Conservation (phyloP, 2,329 filamentous ascomycete species). For the Fusarium sp. region DNA sequence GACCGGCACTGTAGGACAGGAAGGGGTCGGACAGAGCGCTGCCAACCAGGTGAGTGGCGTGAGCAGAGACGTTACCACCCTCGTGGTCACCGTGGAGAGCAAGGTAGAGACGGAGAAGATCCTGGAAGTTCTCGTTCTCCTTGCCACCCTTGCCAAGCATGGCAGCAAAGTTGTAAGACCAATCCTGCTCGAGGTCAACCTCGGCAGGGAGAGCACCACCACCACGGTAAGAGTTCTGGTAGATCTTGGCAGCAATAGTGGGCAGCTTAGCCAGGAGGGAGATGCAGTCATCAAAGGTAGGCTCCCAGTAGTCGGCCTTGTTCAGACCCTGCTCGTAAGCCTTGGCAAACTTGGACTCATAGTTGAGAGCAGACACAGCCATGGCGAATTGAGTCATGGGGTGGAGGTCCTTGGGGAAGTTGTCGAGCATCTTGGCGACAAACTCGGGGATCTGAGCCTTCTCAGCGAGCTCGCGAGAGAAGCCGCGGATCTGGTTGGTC, state of each 20-base stretch:
- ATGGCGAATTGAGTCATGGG: slow-evolving; percentile 99
- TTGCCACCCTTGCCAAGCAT: slow-evolving; percentile 92
- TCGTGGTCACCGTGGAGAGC: slow-evolving; percentile 98
- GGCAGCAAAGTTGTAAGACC: slow-evolving; percentile 98
- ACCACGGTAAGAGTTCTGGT: slow-evolving; percentile 89
- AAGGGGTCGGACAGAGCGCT: slow-evolving; percentile 95
- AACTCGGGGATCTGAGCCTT: slow-evolving; percentile 86
- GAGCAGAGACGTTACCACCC: slow-evolving; percentile 96
- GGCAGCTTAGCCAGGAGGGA: slow-evolving; percentile 95
- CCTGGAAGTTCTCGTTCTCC: slow-evolving; percentile 94
- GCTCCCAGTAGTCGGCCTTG: slow-evolving; percentile 99
- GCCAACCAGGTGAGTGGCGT: slow-evolving; percentile 94
- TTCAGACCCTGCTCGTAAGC: slow-evolving; percentile 90
- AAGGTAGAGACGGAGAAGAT: slow-evolving; percentile 92
- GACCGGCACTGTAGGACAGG: slow-evolving; percentile 94
- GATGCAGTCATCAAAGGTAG: slow-evolving; percentile 95
- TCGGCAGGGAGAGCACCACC: slow-evolving; percentile 78
- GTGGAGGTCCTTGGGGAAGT: slow-evolving; percentile 90
- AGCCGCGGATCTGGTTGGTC: slow-evolving; percentile 80
- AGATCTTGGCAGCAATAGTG: slow-evolving; percentile 96
- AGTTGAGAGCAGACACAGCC: slow-evolving; percentile 94
- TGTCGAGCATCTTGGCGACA: slow-evolving; percentile 87
- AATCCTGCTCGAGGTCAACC: slow-evolving; percentile 88
- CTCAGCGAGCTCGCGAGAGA: slow-evolving; percentile 89
- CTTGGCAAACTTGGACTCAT: slow-evolving; percentile 93